Evolutionary conservation across 305 asterid genomes (phyloP).

Genomic region (Fraxinus paxiana): DNA sequence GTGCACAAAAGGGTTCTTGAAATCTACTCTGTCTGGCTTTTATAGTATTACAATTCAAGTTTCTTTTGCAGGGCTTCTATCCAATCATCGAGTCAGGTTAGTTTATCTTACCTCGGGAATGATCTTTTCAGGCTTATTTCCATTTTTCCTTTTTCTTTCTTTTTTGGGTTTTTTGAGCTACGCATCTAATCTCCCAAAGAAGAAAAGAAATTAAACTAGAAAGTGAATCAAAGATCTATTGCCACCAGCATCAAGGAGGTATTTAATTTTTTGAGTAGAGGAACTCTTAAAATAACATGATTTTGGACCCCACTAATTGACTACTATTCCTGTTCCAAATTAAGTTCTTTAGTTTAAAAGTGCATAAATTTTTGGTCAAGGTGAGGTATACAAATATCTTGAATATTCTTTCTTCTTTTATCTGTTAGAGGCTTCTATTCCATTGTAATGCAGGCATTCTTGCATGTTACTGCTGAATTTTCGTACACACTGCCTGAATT

Average conservation of each 20-base stretch:
- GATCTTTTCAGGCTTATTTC: slow-evolving; percentile 8
- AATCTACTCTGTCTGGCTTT: not conserved
- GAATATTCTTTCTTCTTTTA: not conserved
- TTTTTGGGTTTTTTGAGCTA: not conserved
- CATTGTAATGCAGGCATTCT: not conserved
- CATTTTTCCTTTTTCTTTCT: slow-evolving; percentile 5
- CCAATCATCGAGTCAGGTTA: slow-evolving; percentile 66
- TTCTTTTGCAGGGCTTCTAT: slow-evolving; percentile 60
- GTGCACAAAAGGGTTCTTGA: slow-evolving; percentile 1
- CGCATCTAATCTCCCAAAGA: slow-evolving; percentile 1
- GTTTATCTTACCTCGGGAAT: slow-evolving; percentile 23
- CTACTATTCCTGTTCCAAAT: not conserved
- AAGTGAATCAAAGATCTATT: slow-evolving; percentile 10
- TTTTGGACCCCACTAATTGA: not conserved
- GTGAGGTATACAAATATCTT: not conserved
- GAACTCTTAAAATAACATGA: not conserved
- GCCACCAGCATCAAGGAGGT: not conserved
- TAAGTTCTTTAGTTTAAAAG: not conserved
- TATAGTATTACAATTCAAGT: slow-evolving; percentile 25
- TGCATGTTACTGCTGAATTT: not conserved
- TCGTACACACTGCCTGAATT: not conserved
- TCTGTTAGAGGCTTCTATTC: slow-evolving; percentile 3
- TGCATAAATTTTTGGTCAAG: not conserved
- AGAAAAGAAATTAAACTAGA: slow-evolving; percentile 7
- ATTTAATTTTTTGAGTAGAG: not conserved